A percentile compares a stretch with the other conserved stretches of the same genome.
These are phyloP conservation scores for Solidago caesia DNA, from an alignment of 129 eudicot species.

Conservation along the genomic window DNA sequence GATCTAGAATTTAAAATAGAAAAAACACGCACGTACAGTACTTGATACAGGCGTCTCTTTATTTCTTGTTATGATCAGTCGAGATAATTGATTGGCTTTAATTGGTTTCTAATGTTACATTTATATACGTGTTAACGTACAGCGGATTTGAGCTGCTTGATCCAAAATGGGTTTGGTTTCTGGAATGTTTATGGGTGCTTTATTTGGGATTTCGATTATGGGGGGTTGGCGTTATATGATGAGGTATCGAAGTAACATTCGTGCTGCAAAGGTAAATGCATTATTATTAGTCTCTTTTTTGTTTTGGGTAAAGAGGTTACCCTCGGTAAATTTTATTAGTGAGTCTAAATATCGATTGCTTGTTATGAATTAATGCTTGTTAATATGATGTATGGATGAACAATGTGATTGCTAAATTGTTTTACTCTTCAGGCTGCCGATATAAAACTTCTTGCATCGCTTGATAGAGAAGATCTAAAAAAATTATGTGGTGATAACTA, in stretches of 20 bases:
- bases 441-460: constrained; percentile 75
- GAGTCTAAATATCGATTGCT: not conserved
- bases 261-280: constrained; percentile 64
- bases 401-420: not conserved
- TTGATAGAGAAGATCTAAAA: constrained; percentile 79
- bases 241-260: constrained; percentile 57
- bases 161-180: constrained; percentile 81
- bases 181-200: constrained; percentile 78
- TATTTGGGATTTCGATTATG: constrained; percentile 75
- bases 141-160: constrained; percentile 23
- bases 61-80: too few relatives aligned
- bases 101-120: too few relatives aligned
- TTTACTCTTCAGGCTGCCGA: constrained; percentile 71
- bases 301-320: not conserved
- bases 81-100: too few relatives aligned
- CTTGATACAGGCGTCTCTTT: too few relatives aligned
- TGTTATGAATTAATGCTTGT: not conserved
- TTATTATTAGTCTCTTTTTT: not conserved
- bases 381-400: too few relatives aligned
- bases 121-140: not conserved
- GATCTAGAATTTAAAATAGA: too few relatives aligned
- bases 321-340: not conserved
- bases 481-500: constrained; percentile 87
- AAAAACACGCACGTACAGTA: too few relatives aligned
- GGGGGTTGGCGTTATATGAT: constrained; percentile 93